Evolutionary conservation across 2,329 filamentous ascomycete species (phyloP), one percentile per base, ranked within the genome.

Genomic region (Aaosphaeria pasadenensis): DNA sequence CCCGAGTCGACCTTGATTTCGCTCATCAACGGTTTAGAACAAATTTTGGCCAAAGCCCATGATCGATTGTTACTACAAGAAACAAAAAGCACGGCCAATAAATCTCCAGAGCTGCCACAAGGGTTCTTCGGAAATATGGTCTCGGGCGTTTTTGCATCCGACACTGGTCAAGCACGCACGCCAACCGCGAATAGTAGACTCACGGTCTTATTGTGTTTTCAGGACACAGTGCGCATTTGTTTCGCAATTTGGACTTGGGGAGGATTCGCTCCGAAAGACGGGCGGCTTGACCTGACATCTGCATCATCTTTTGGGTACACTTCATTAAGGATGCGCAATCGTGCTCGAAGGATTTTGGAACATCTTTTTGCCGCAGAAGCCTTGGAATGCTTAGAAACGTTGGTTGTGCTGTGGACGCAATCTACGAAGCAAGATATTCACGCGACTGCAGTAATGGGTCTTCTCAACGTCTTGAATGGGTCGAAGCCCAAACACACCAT

Each of bases 191-290:
- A 97, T 62, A 92, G 94, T 59, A 84, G 92, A 41, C 78, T 99
- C 24, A 97, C 94, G 0, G 92, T 99, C 17, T 79, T 96, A 39
- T 78, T 99, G n/a, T 95, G 91, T 7, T 96, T 99, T 66, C 92
- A 97, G 69, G 95, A 99, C 67, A 90, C 91, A 1, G 89, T 97
- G 49, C 84, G 90, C 28, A 88, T 95, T 43, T 96, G 91, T 69
- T 95, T 95, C 66, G 84, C 79, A 9, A 96, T 99, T 45, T 99
- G 95, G 94, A 88, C 89, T 0, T 99, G 94, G 92, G 89, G 81
- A 11, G 81, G 88, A 5, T 83, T 86, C 62, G 80, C 80, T 2
- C 76, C 76, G 30, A 84, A 86, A 59, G 59, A 62, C 31, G 70
- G 67, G 6, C 71, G 74, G 24, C 82, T 87, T 46, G 88, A 95